Evolutionary conservation across 345 rosid genomes (phyloP).

Genomic region (Sonneratia caseolaris): DNA sequence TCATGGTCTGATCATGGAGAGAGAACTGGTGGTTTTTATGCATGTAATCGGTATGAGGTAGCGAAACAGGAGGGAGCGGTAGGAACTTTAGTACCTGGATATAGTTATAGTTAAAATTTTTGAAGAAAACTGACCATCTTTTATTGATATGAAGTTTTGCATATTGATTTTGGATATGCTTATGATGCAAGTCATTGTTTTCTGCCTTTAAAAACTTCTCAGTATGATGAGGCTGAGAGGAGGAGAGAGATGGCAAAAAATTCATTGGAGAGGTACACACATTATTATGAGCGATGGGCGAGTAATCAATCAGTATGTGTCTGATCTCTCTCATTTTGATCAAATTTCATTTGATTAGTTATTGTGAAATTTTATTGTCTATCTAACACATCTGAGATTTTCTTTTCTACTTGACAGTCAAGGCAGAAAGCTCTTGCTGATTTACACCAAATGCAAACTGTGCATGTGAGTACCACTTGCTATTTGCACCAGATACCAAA

Average conservation of each 20-base stretch:
- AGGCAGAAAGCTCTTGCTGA: conserved; percentile 92
- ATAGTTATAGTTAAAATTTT: background rate
- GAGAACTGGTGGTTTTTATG: conserved; percentile 92
- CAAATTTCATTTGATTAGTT: background rate
- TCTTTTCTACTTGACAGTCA: conserved; percentile 42
- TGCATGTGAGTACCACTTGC: conserved; percentile 39
- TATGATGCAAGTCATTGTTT: background rate
- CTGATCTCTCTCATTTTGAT: background rate
- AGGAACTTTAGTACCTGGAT: conserved; percentile 14
- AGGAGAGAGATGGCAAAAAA: conserved; percentile 97
- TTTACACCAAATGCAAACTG: conserved; percentile 69
- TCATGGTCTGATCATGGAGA: conserved; percentile 91
- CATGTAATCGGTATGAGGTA: conserved; percentile 75
- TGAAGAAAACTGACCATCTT: background rate
- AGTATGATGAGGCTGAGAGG: conserved; percentile 94
- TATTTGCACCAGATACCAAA: background rate
- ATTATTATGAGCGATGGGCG: conserved; percentile 99
- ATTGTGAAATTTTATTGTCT: background rate
- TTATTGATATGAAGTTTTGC: background rate
- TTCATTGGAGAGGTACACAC: conserved; percentile 93
- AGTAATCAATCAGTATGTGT: conserved; percentile 77
- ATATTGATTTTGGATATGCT: background rate
- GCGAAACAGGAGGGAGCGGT: conserved; percentile 96
- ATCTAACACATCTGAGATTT: background rate
- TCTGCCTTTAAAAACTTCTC: background rate